These are phyloP conservation scores for Lachnellula hyalina DNA, from an alignment of 2,329 filamentous ascomycete genomes.

Conservation along the genomic window DNA sequence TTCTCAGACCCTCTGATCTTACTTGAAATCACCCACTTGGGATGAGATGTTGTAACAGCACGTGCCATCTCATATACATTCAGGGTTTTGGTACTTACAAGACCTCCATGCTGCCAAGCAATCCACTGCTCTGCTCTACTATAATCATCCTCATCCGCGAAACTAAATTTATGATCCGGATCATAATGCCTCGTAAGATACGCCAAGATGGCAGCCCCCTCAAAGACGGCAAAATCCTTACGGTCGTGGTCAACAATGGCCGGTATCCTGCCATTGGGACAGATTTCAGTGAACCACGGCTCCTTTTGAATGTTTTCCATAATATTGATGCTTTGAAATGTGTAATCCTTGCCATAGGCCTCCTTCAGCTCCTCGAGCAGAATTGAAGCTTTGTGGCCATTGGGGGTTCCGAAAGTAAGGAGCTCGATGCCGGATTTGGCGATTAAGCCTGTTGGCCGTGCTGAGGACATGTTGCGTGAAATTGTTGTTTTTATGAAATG, in stretches of 20 bases:
- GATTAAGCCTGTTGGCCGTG: conserved; percentile 48
- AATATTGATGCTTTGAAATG: conserved; percentile 54
- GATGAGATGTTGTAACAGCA: background rate
- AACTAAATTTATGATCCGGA: conserved; percentile 60
- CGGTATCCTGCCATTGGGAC: conserved; percentile 62
- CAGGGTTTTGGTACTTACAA: conserved; percentile 7
- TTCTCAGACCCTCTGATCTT: no score
- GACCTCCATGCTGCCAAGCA: conserved; percentile 48
- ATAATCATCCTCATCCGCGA: conserved; percentile 45
- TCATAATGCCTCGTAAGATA: conserved; percentile 74
- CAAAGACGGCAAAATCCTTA: conserved; percentile 60
- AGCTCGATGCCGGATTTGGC: conserved; percentile 61
- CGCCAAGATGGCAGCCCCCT: conserved; percentile 66
- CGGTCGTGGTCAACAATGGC: conserved; percentile 63
- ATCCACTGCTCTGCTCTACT: conserved; percentile 54
- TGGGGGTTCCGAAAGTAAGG: conserved; percentile 52
- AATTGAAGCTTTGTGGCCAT: conserved; percentile 53
- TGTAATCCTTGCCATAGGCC: conserved; percentile 57
- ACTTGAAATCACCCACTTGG: no score
- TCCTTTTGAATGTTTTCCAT: conserved; percentile 60
- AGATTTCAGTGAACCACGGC: conserved; percentile 57
- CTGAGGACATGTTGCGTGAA: conserved; percentile 21
- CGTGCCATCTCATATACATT: no score
- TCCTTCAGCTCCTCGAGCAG: conserved; percentile 62
- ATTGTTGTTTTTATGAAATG: conserved; percentile 12